These are phyloP conservation scores for Pythium vanterpoolii DNA, from an alignment of 352 stramenopile species.

Conservation along the genomic window DNA sequence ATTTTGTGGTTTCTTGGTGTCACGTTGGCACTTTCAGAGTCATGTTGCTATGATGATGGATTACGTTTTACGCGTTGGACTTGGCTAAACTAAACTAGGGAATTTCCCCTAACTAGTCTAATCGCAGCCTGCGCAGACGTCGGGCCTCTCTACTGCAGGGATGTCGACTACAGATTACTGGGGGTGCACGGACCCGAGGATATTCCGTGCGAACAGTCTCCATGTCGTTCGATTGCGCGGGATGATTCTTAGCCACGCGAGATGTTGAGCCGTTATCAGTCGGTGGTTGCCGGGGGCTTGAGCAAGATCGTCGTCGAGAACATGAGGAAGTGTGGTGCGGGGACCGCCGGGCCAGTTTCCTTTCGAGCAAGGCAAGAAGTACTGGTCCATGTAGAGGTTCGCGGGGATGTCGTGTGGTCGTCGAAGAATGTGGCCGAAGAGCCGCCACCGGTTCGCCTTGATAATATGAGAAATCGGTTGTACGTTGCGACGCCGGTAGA, in stretches of 20 bases:
- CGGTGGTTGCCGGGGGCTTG: not conserved
- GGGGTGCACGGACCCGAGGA: not conserved
- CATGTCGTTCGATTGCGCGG: not conserved
- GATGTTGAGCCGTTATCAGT: not conserved
- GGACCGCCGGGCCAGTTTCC: not conserved
- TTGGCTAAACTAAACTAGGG: not conserved
- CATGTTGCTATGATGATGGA: too few species aligned
- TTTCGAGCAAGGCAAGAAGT: not conserved
- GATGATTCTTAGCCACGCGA: not conserved
- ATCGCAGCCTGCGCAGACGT: not conserved
- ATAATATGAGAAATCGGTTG: not conserved
- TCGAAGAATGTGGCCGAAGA: slow-evolving; percentile 13
- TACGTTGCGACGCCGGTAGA: slow-evolving; percentile 7
- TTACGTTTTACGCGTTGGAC: not conserved
- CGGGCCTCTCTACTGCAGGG: not conserved
- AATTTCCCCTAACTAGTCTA: not conserved
- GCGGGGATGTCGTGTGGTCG: slow-evolving; percentile 6
- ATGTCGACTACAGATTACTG: not conserved
- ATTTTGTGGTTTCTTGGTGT: too few species aligned
- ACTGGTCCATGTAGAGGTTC: slow-evolving; percentile 15
- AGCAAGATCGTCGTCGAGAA: slow-evolving; percentile 1
- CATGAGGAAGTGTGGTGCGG: slow-evolving; percentile 1
- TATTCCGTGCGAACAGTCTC: not conserved
- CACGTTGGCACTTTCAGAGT: too few species aligned
- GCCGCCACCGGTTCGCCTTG: slow-evolving; percentile 3